A percentile compares a stretch with the other conserved stretches of the same genome.
Evolutionary conservation across 352 stramenopile species (phyloP).

Genomic region (Pythium pyrilobum): DNA sequence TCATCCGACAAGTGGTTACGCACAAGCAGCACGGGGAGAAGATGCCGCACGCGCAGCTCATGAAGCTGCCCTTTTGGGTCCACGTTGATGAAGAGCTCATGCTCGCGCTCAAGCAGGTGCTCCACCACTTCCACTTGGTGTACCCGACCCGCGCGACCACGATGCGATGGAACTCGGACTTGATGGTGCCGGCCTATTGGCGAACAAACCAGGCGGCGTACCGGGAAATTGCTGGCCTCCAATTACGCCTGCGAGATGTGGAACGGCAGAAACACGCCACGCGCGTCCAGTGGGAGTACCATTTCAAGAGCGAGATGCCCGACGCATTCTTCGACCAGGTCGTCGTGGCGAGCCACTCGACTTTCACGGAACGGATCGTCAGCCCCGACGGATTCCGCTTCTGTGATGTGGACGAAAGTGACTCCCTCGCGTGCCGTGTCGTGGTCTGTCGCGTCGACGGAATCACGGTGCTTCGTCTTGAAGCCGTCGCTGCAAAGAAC

Average conservation of each 20-base stretch:
- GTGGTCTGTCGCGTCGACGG: no score
- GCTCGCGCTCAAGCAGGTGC: constrained; percentile 16
- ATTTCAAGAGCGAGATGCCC: constrained; percentile 3
- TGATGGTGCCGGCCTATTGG: constrained; percentile 1
- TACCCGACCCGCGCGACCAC: background rate
- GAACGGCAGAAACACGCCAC: background rate
- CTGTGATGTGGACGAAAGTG: background rate
- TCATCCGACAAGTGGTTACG: constrained; percentile 3
- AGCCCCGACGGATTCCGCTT: constrained; percentile 4
- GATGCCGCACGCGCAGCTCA: background rate
- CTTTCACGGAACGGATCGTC: background rate
- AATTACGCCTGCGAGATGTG: background rate
- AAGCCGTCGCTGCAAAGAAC: no score
- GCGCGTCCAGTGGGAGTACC: constrained; percentile 22
- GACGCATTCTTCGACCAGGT: background rate
- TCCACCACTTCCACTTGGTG: constrained; percentile 13
- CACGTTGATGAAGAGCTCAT: constrained; percentile 5
- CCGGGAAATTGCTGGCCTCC: background rate
- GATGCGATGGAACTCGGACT: constrained; percentile 9
- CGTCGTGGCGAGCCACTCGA: background rate
- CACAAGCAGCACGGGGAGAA: background rate
- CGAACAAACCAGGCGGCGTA: background rate
- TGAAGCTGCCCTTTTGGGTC: background rate
- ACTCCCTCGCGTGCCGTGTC: background rate
- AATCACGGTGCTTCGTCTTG: no score